These are phyloP conservation scores for Diutina sp. DNA, from an alignment of 1,139 yeast genomes.

Conservation along the genomic window DNA sequence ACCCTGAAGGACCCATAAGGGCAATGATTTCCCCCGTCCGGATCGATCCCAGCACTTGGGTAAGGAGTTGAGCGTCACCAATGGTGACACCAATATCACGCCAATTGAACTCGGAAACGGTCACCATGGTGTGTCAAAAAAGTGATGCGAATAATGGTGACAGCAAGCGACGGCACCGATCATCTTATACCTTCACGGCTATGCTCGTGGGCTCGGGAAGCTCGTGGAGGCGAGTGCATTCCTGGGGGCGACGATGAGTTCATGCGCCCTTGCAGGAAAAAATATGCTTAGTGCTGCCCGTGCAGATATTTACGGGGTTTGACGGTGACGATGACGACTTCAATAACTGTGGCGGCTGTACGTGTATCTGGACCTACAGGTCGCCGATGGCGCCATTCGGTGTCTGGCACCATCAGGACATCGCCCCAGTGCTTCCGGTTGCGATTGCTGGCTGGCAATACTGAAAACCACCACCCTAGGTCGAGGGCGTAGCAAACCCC, in stretches of 20 bases:
- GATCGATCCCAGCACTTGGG: conserved; percentile 44
- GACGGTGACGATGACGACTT: not conserved
- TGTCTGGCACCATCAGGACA: not conserved
- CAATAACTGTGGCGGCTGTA: not conserved
- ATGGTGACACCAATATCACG: conserved; percentile 4
- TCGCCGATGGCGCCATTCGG: not conserved
- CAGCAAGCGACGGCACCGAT: not conserved
- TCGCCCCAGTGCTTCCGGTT: not conserved
- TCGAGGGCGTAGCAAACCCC: not conserved
- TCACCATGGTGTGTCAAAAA: not conserved
- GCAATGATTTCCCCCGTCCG: conserved; percentile 57
- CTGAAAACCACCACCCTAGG: not conserved
- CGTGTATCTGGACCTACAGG: not conserved
- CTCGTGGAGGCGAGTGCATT: not conserved
- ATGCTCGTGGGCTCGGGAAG: not conserved
- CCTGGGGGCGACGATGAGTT: not conserved
- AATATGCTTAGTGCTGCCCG: not conserved
- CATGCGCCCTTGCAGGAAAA: not conserved
- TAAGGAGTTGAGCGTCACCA: conserved; percentile 19
- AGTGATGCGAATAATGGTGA: too few species aligned
- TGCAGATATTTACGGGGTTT: not conserved
- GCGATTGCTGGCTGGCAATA: not conserved
- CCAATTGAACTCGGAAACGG: conserved; percentile 2
- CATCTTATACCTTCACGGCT: not conserved
- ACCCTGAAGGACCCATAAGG: conserved; percentile 84